These are phyloP conservation scores for Pyrenophora teres DNA, from an alignment of 2,329 filamentous ascomycete genomes.

Conservation along the genomic window DNA sequence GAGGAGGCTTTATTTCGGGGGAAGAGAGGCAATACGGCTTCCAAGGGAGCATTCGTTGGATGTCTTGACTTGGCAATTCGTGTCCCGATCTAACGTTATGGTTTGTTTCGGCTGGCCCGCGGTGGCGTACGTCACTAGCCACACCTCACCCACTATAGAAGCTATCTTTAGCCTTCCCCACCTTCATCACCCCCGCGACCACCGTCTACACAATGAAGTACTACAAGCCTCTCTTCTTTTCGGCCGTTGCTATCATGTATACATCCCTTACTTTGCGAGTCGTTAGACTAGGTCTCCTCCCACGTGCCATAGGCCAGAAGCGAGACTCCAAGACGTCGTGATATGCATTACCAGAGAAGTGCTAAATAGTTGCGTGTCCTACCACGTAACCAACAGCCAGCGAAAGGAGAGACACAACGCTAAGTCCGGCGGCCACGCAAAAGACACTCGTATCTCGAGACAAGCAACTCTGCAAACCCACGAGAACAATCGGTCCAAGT, in stretches of 20 bases:
- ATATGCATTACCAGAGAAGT: too few relatives aligned
- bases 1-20: neutral
- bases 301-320: slow-evolving; percentile 9
- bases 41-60: slow-evolving; percentile 30
- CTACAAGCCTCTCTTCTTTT: slow-evolving; percentile 24
- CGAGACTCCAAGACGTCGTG: slow-evolving; percentile 1
- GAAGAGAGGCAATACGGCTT: slow-evolving; percentile 9
- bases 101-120: slow-evolving; percentile 29
- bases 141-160: slow-evolving; percentile 31
- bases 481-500: too few relatives aligned
- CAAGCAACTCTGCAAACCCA: too few relatives aligned
- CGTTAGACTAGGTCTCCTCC: slow-evolving; percentile 17
- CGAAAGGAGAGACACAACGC: too few relatives aligned
- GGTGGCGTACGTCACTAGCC: slow-evolving; percentile 35
- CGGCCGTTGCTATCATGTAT: slow-evolving; percentile 22
- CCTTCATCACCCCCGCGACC: neutral
- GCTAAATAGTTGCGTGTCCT: too few relatives aligned
- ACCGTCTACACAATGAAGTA: slow-evolving; percentile 15
- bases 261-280: slow-evolving; percentile 25
- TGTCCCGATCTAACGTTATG: slow-evolving; percentile 36
- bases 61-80: slow-evolving; percentile 45
- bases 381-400: too few relatives aligned
- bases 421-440: too few relatives aligned
- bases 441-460: too few relatives aligned
- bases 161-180: neutral